These are phyloP conservation scores for Daedaleopsis sinensis DNA, from an alignment of 768 basidiomycete genomes.

Conservation along the genomic window DNA sequence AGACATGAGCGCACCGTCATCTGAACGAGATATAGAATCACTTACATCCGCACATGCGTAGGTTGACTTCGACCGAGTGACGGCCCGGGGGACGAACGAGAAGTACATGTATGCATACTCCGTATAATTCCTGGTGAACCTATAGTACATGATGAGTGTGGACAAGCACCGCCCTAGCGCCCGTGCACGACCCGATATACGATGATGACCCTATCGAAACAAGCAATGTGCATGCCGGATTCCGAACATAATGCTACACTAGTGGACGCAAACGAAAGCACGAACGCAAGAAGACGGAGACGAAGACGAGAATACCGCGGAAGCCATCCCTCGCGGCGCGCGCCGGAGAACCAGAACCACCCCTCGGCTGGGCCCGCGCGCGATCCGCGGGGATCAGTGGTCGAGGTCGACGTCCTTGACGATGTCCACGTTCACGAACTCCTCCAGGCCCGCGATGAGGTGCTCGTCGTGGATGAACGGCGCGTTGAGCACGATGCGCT, in stretches of 20 bases:
- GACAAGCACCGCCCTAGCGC: not conserved
- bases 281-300: not conserved
- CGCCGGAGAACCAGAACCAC: no score
- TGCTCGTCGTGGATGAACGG: conserved; percentile 22
- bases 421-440: conserved; percentile 25
- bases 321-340: no score
- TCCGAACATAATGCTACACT: conserved; percentile 1
- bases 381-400: conserved; percentile 5
- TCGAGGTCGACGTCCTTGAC: conserved; percentile 24
- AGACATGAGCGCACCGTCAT: no score
- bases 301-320: not conserved
- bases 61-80: no score
- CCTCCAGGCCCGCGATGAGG: conserved; percentile 14
- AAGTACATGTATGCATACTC: not conserved
- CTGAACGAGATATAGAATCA: no score
- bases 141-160: not conserved
- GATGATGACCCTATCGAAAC: not conserved
- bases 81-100: no score
- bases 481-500: conserved; percentile 25
- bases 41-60: no score
- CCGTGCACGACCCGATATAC: no score
- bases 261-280: not conserved
- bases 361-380: no score
- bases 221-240: not conserved
- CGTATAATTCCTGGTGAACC: not conserved